Base-by-base conservation (phyloP, 2,329 filamentous ascomycete species). In the Alternaria atra region DNA sequence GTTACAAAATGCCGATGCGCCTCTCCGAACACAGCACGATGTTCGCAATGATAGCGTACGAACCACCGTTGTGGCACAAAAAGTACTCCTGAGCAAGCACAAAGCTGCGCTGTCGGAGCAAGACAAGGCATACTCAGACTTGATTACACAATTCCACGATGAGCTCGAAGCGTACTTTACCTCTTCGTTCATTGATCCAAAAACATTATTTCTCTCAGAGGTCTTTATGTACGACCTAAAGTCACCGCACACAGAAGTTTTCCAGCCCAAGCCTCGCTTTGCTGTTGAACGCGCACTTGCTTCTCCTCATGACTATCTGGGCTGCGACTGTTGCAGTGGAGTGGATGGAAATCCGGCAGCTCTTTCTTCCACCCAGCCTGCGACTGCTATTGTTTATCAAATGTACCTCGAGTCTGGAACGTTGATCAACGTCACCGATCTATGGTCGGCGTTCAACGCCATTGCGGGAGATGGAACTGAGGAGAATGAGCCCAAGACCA, bases 31-130 rank as follows among this genome's bases (percentile, higher is more conserved):
- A 79, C 90, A 90, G 74, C 91, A 95, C 76, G 90, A 90, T 68
- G 85, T 90, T 10, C 89, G 90, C 42, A 83, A 86, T 78, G 89
- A 88, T 65, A 88, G 90, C 43, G 80, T 92, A 40, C 85, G 92
- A 44, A 92, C 91, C 1, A 94, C 92, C 0, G 87, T 94, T 32
- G 88, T 94, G 52, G 91, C 91, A 15, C 91, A 94, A 73, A 91
- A 91, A 73, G 91, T 95, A 17, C 89, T 93, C 71, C 83, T 95
- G 40, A 92, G 90, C 78, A 90, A 88, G 64, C 89, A 93, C 74
- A 89, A 89, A 66, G 88, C 91, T 1, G 83, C 86, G 4, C 83
- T 94, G 29, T 91, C 90, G 0, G 85, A 89, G 44, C 84, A 90
- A 66, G 92, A 94, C 78, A 87, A 86, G 65, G 84, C 85, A 5